A percentile compares a stretch with the other conserved stretches of the same genome.
These are phyloP conservation scores for Phaseolus lunatus DNA, from an alignment of 306 rosid genomes.

Conservation along the genomic window DNA sequence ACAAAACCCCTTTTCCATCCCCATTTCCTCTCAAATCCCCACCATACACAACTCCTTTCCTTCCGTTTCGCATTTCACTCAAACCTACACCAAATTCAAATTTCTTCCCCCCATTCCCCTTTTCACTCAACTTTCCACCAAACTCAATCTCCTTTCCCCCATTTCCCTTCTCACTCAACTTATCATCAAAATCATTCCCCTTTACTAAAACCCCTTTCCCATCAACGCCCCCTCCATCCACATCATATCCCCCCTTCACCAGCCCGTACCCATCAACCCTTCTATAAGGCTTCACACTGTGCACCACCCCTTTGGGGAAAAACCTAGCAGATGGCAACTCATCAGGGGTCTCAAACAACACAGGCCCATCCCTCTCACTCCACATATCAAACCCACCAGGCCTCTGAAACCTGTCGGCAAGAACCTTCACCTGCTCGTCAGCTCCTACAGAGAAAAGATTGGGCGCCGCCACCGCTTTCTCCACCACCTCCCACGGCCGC, in stretches of 20 bases:
- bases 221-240: neutral
- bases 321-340: conserved; percentile 90
- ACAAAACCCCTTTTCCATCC: neutral
- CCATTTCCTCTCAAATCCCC: conserved; percentile 11
- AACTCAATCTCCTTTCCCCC: neutral
- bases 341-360: conserved; percentile 75
- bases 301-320: conserved; percentile 96
- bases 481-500: conserved; percentile 91
- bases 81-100: neutral
- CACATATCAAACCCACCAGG: conserved; percentile 94
- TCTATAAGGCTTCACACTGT: conserved; percentile 76
- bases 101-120: neutral
- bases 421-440: conserved; percentile 91
- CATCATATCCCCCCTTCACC: conserved; percentile 23
- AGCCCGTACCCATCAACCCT: conserved; percentile 48
- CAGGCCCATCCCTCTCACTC: conserved; percentile 84
- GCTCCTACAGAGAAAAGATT: conserved; percentile 74
- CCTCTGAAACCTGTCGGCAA: conserved; percentile 87
- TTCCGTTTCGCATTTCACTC: neutral
- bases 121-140: neutral
- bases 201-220: neutral
- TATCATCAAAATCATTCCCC: neutral
- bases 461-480: conserved; percentile 57
- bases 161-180: neutral
- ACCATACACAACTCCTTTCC: neutral